Conservation (phyloP, 768 basidiomycete genomes). For the Tylopilus balloui region DNA sequence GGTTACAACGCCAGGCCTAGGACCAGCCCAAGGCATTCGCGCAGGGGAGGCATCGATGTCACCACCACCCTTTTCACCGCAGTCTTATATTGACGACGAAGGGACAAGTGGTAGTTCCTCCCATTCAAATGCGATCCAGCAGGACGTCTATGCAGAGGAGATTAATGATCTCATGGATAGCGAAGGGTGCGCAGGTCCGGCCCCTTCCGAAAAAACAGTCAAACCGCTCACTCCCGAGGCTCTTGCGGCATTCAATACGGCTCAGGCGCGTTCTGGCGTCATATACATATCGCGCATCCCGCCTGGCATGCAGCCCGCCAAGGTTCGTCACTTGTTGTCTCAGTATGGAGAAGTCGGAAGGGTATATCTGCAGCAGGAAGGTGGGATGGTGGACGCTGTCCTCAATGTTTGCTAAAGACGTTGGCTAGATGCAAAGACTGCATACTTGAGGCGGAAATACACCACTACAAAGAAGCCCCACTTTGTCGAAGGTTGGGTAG, state of each 20-base stretch:
- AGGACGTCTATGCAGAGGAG: conserved; percentile 28
- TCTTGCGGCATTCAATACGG: conserved; percentile 67
- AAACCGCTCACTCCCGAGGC: conserved; percentile 75
- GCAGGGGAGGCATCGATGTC: neutral
- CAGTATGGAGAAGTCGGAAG: conserved; percentile 86
- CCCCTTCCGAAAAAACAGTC: conserved; percentile 42
- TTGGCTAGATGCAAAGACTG: conserved; percentile 71
- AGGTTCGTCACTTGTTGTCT: conserved; percentile 91
- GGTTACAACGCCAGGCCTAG: neutral
- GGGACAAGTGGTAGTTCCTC: neutral
- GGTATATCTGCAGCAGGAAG: conserved; percentile 92
- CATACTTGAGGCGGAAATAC: conserved; percentile 76
- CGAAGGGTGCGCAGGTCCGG: conserved; percentile 54
- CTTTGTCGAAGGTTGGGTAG: conserved; percentile 97
- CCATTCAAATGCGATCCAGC: conserved; percentile 14
- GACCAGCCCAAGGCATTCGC: neutral
- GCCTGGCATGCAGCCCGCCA: conserved; percentile 95
- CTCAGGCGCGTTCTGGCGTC: conserved; percentile 75
- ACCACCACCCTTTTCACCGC: neutral
- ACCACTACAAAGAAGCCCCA: conserved; percentile 82
- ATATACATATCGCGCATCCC: conserved; percentile 95
- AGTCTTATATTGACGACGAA: neutral
- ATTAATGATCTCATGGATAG: conserved; percentile 42
- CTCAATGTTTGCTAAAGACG: neutral
- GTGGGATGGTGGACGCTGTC: conserved; percentile 36